These are phyloP conservation scores for Westerdykella ornata DNA, from an alignment of 2,329 filamentous ascomycete genomes.

Conservation along the genomic window DNA sequence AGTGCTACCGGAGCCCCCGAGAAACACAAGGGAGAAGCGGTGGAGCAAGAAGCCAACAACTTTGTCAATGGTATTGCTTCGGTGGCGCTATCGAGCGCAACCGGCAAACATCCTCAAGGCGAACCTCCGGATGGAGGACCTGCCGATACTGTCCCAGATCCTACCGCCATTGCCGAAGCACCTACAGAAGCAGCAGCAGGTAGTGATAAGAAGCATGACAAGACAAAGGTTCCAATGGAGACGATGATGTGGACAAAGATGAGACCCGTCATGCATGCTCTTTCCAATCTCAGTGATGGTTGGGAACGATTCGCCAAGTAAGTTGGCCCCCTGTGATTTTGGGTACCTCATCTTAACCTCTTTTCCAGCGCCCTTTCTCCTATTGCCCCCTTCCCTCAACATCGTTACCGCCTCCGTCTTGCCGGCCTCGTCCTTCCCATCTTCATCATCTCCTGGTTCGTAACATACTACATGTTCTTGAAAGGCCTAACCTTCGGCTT, in stretches of 20 bases:
- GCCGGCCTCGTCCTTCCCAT: slow-evolving; percentile 43
- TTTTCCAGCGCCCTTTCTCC: slow-evolving; percentile 40
- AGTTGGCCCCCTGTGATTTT: slow-evolving; percentile 9
- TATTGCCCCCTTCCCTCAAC: slow-evolving; percentile 43
- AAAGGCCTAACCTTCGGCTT: slow-evolving; percentile 60
- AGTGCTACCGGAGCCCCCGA: slow-evolving; percentile 76
- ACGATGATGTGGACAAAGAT: slow-evolving; percentile 71
- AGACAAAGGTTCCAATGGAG: slow-evolving; percentile 72
- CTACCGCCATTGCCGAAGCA: slow-evolving; percentile 49
- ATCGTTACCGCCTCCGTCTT: slow-evolving; percentile 41
- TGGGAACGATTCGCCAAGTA: slow-evolving; percentile 60
- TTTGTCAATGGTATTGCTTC: slow-evolving; percentile 68
- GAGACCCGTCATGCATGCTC: slow-evolving; percentile 61
- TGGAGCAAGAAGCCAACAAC: slow-evolving; percentile 75
- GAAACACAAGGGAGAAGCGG: slow-evolving; percentile 74
- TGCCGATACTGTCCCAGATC: slow-evolving; percentile 55
- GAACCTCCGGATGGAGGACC: slow-evolving; percentile 46
- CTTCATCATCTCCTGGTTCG: slow-evolving; percentile 40
- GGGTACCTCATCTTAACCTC: slow-evolving; percentile 4
- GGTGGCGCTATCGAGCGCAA: slow-evolving; percentile 66
- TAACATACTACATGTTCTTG: slow-evolving; percentile 46
- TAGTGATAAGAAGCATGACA: slow-evolving; percentile 54
- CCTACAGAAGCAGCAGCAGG: slow-evolving; percentile 53
- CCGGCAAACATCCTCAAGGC: slow-evolving; percentile 66
- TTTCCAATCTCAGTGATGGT: slow-evolving; percentile 54